Percentiles rank a stretch among this genome's conserved stretches.
Conservation (phyloP, 2,329 filamentous ascomycete species). For the Xenoacremonium recifei region DNA sequence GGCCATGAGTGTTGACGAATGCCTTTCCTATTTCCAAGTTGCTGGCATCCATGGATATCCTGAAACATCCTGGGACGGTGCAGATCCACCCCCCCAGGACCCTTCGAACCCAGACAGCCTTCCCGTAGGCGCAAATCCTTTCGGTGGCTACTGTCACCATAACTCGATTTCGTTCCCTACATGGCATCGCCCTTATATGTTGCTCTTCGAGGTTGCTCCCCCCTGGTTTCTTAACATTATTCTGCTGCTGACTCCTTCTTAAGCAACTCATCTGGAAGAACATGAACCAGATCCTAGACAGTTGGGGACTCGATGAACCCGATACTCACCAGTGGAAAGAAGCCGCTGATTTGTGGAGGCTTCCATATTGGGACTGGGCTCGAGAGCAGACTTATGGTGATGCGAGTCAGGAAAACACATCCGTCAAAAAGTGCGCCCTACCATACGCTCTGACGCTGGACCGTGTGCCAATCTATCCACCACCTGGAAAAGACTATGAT, state of each 20-base stretch:
- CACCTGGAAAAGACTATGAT: background rate
- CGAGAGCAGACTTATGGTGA: conserved; percentile 12
- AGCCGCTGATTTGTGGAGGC: conserved; percentile 27
- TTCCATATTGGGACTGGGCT: conserved; percentile 37
- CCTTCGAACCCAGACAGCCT: background rate
- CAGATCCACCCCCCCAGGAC: background rate
- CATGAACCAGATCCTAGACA: conserved; percentile 7
- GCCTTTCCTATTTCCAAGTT: conserved; percentile 11
- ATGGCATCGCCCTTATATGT: conserved; percentile 67
- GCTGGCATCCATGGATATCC: background rate
- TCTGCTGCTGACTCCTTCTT: background rate
- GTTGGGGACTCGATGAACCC: conserved; percentile 1
- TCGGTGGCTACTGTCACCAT: conserved; percentile 60
- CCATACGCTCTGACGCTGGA: conserved; percentile 5
- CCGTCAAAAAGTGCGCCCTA: no score
- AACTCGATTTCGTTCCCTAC: conserved; percentile 58
- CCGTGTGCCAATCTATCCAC: conserved; percentile 5
- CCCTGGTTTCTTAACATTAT: background rate
- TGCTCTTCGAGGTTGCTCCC: conserved; percentile 52
- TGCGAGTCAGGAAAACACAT: no score
- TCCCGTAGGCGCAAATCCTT: conserved; percentile 5
- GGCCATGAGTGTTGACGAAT: conserved; percentile 4
- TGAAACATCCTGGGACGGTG: background rate
- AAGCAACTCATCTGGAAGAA: conserved; percentile 9
- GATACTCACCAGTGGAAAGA: conserved; percentile 17